Evolutionary conservation across 1,139 yeast genomes (phyloP).

Genomic region (Meyerozyma guilliermondii): DNA sequence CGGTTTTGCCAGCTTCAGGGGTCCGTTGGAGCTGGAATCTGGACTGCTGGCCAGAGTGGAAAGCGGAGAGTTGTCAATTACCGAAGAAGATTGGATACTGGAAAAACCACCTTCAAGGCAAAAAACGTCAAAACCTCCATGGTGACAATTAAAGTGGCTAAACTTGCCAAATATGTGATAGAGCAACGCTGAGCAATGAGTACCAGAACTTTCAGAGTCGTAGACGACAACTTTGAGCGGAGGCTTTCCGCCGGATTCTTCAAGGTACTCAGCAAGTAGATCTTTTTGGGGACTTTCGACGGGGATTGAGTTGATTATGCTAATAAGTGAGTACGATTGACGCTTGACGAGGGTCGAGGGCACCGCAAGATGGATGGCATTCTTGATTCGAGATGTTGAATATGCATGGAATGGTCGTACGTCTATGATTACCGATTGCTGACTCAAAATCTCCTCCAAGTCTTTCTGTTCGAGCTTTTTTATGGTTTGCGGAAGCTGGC

Average conservation of each 20-base stretch:
- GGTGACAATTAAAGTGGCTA: neutral
- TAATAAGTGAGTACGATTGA: constrained; percentile 5
- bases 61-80: neutral
- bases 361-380: constrained; percentile 11
- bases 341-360: constrained; percentile 12
- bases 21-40: neutral
- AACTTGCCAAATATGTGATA: neutral
- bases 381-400: constrained; percentile 6
- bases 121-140: neutral
- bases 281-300: neutral
- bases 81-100: neutral
- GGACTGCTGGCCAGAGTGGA: too few species aligned
- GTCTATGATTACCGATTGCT: constrained; percentile 7
- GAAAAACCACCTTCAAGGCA: neutral
- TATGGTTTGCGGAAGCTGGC: neutral
- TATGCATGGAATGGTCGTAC: constrained; percentile 12
- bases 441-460: neutral
- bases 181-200: neutral
- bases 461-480: neutral
- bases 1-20: neutral
- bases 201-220: neutral
- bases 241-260: neutral
- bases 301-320: constrained; percentile 1
- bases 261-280: neutral
- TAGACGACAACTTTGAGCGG: neutral